phyloP scores from a whole-genome alignment of 1,284 basidiomycete genomes.

The Schizopora paradoxa region DNA sequence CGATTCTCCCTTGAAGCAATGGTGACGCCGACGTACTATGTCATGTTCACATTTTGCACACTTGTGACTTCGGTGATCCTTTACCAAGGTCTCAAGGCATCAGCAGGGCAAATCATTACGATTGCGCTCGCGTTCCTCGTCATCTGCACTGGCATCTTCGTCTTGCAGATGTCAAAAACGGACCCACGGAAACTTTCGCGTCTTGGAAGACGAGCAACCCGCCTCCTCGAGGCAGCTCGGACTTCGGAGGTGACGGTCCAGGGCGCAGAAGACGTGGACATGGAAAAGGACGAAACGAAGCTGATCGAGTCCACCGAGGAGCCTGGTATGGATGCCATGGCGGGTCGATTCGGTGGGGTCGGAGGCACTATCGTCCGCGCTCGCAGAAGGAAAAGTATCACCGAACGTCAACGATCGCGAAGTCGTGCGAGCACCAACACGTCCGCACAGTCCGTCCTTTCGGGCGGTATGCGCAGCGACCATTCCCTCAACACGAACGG shows the following conservation, averaged over 20 bases:
- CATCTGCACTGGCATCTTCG: conserved; percentile 86
- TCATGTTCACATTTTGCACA: conserved; percentile 76
- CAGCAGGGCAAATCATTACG: conserved; percentile 75
- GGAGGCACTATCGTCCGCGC: conserved; percentile 44
- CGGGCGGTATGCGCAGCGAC: not conserved
- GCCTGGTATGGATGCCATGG: conserved; percentile 36
- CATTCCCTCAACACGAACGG: not conserved
- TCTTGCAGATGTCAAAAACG: conserved; percentile 95
- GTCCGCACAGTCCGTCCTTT: conserved; percentile 5
- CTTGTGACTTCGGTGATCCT: conserved; percentile 87
- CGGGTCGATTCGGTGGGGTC: conserved; percentile 43
- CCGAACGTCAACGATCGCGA: not conserved
- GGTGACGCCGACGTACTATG: conserved; percentile 57
- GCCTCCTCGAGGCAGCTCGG: conserved; percentile 76
- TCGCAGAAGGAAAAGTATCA: conserved; percentile 21
- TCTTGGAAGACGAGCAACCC: conserved; percentile 81
- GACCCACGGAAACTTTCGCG: conserved; percentile 69
- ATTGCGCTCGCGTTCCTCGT: conserved; percentile 88
- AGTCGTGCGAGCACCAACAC: conserved; percentile 9
- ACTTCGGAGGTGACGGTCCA: conserved; percentile 51
- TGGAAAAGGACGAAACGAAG: conserved; percentile 52
- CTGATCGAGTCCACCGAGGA: conserved; percentile 31
- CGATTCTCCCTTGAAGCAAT: conserved; percentile 48
- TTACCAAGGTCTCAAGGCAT: conserved; percentile 85
- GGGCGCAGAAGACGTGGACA: conserved; percentile 26